Conservation (phyloP, 805 yeast genomes). For the Candida golubevii region DNA sequence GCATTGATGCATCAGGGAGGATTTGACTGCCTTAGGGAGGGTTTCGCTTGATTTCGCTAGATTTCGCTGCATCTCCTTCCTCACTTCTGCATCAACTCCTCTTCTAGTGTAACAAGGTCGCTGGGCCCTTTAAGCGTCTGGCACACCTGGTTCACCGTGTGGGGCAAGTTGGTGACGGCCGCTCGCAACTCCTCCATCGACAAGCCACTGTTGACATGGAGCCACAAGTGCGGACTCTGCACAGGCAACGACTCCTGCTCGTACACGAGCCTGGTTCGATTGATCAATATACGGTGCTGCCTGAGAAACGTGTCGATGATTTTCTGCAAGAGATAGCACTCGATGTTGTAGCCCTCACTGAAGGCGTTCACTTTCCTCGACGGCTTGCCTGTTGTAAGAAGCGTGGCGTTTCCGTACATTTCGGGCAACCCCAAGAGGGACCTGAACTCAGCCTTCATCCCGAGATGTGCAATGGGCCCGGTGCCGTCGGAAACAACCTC, state of each 20-base stretch:
- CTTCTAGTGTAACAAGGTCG: conserved; percentile 26
- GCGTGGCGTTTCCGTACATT: conserved; percentile 45
- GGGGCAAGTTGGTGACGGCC: conserved; percentile 22
- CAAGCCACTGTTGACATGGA: conserved; percentile 29
- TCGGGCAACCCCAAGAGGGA: conserved; percentile 43
- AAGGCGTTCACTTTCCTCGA: conserved; percentile 40
- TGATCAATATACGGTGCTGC: conserved; percentile 53
- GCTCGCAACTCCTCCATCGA: conserved; percentile 24
- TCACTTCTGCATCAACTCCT: conserved; percentile 17
- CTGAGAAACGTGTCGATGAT: conserved; percentile 56
- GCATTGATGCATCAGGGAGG: background rate
- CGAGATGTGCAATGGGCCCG: conserved; percentile 70
- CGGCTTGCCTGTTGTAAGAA: conserved; percentile 42
- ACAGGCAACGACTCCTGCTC: conserved; percentile 49
- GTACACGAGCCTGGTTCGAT: conserved; percentile 58
- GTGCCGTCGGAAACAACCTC: conserved; percentile 51
- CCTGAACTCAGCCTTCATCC: conserved; percentile 47
- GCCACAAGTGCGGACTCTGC: conserved; percentile 33
- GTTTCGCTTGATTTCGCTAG: too few relatives aligned
- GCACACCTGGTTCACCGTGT: conserved; percentile 22
- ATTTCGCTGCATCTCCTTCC: too few relatives aligned
- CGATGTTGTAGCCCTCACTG: conserved; percentile 45
- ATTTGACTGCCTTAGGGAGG: conserved; percentile 1
- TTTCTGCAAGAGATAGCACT: conserved; percentile 58
- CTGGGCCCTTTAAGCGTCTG: conserved; percentile 17